Base-by-base conservation (phyloP, 2,329 filamentous ascomycete genomes). In the Coniosporium tulheliwenetii region DNA sequence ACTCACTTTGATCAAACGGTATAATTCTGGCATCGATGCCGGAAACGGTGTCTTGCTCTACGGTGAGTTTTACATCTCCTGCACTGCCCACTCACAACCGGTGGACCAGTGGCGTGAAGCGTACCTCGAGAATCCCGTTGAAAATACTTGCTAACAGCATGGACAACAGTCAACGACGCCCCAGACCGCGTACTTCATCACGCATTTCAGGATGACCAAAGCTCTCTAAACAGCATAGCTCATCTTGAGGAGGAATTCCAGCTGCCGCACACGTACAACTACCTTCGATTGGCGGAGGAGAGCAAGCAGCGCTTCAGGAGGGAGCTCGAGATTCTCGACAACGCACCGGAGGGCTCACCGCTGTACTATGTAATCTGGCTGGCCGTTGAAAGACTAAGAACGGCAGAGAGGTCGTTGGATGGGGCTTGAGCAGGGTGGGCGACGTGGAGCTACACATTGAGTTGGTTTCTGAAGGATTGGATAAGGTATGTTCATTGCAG, bases 21-120 rank as follows among this genome's bases (percentile, higher is more conserved):
- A 26, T 12, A 26, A 38, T 31, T 38, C 44, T n/a, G 39, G 35
- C 1, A 43, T 47, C n/a, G 34, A 44, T 16, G 44, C 42, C 16
- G 45, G 45, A 5, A 47, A 44, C 14, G 44, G 42, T 8, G 44
- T 46, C 3, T 31, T 14, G 16, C 31, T 47, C 29, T 47, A 39
- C 34, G 16, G 44, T 45, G 39, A 36, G 38, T 41, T 5, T 30
- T 29, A 2, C 32, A 8, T 14, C 32, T 33, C 19, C 38, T 13
- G 10, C 32, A 13, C 8, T 8, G 10, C 32, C 3, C 19, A 7
- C 3, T 3, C 7, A 3, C 7, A 7, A 7, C 7, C 19, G 19
- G 7, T 26, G 19, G 19, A 26, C 19, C 19, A 26, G 19, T 7
- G 19, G 4, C 19, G 7, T 26, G 19, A 26, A 26, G 19, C 19